Percentiles rank a stretch among this genome's conserved stretches.
These are phyloP conservation scores for Aaosphaeria pasadenensis DNA, from an alignment of 2,329 filamentous ascomycete species.

Conservation along the genomic window DNA sequence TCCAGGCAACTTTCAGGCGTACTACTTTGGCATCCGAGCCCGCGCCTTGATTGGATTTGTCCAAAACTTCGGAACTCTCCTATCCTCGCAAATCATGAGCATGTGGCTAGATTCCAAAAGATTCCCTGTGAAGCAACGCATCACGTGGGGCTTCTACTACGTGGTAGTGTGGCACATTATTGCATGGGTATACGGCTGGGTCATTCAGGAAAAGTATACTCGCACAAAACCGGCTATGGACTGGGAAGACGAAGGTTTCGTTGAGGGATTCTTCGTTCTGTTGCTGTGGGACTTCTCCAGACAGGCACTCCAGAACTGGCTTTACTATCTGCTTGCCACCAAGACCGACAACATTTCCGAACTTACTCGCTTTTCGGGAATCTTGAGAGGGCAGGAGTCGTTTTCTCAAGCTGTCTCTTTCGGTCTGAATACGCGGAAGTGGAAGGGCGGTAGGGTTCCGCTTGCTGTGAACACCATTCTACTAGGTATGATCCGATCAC, in stretches of 20 bases:
- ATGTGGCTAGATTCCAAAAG: constrained; percentile 1
- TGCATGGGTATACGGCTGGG: neutral
- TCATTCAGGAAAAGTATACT: neutral
- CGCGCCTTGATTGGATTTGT: constrained; percentile 49
- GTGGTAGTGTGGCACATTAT: neutral
- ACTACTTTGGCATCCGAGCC: constrained; percentile 46
- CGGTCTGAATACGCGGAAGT: neutral
- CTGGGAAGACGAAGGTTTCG: constrained; percentile 1
- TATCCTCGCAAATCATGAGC: neutral
- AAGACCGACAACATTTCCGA: constrained; percentile 1
- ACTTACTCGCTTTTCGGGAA: constrained; percentile 1
- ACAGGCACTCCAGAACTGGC: constrained; percentile 2
- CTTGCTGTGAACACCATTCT: no score
- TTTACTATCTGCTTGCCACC: constrained; percentile 2
- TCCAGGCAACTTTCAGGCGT: no score
- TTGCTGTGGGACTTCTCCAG: constrained; percentile 1
- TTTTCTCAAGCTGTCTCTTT: constrained; percentile 2
- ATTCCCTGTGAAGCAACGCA: neutral
- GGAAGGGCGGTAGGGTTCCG: no score
- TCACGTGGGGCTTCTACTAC: neutral
- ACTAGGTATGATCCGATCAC: no score
- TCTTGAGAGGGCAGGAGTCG: constrained; percentile 1
- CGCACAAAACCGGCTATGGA: neutral
- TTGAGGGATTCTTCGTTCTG: constrained; percentile 1
- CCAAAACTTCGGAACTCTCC: constrained; percentile 36